Evolutionary conservation across 257 asterid species (phyloP), one percentile per base, ranked within the genome.

Genomic region (Buddleja alternifolia): DNA sequence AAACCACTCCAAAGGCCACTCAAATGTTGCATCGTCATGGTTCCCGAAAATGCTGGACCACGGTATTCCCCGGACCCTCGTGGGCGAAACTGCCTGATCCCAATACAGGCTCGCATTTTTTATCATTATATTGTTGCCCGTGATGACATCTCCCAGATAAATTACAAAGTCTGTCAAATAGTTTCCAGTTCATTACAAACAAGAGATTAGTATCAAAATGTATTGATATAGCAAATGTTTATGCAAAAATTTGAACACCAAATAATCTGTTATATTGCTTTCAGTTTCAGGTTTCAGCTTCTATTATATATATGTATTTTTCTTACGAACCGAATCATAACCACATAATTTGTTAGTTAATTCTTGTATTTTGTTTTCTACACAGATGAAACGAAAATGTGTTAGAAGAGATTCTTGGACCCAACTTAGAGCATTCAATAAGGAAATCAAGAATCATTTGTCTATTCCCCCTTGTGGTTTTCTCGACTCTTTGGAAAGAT

Each of bases 1-100:
- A 80, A 93, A 90, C 99, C 97, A 93, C 16, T 90, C 96, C 61
- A 90, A 46, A n/a, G 97, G 97, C 97, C 97, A 93, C 71, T 77
- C 93, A 34, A 90, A 90, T 10, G 87, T 69, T 14, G 93, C 90
- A 77, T 93, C 97, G n/a, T 90, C 99, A 45, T 93, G 97, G 77
- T 93, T 93, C 1, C 96, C 99, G 3, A 93, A 90, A 21, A 93
- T 73, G 21, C 84, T 83, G 69, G 92, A 85, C 88, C 93, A 90
- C 12, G 96, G 96, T 60, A 87, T 82, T 48, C 90, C 83, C 36
- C 93, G 72, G 40, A 60, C 73, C 78, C 88, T 81, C 11, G 97
- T 73, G 9, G 97, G 96, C 4, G 95, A 85, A 54, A 90, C 34
- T 5, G 99, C 97, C 62, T 79, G 82, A 74, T 90, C 91, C 99